Percentiles rank a stretch among this genome's conserved stretches.
These are phyloP conservation scores for Pistacia integerrima DNA, from an alignment of 345 rosid species.

Conservation along the genomic window DNA sequence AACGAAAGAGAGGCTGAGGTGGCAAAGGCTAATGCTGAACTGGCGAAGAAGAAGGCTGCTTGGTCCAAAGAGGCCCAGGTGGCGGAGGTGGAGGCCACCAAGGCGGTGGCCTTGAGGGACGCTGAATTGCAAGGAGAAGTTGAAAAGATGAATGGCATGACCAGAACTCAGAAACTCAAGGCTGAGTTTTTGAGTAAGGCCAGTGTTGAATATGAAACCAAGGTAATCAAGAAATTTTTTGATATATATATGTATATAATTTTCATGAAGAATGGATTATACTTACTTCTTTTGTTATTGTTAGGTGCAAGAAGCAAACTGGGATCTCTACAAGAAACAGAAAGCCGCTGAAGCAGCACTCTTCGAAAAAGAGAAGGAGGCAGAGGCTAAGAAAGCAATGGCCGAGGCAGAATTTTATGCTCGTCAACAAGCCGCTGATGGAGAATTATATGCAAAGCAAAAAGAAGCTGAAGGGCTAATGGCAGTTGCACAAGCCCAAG, in stretches of 20 bases:
- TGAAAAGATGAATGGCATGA: constrained; percentile 36
- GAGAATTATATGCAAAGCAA: constrained; percentile 44
- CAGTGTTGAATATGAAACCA: constrained; percentile 76
- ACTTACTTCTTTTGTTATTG: too few species aligned
- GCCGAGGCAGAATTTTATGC: constrained; percentile 60
- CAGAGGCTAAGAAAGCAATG: constrained; percentile 61
- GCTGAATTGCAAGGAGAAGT: constrained; percentile 69
- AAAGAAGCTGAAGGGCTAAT: constrained; percentile 70
- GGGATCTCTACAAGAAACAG: constrained; percentile 66
- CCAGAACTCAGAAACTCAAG: constrained; percentile 71
- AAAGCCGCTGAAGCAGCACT: constrained; percentile 65
- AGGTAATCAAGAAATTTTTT: too few species aligned
- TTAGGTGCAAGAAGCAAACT: constrained; percentile 69
- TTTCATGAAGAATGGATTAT: too few species aligned
- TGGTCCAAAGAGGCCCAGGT: constrained; percentile 62
- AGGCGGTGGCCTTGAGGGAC: constrained; percentile 65
- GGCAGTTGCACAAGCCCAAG: constrained; percentile 65
- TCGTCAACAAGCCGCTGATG: constrained; percentile 45
- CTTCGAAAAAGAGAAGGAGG: constrained; percentile 55
- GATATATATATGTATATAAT: too few species aligned
- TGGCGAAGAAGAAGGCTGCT: constrained; percentile 74
- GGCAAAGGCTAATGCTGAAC: constrained; percentile 66
- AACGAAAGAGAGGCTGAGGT: constrained; percentile 75
- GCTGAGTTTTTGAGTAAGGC: constrained; percentile 80
- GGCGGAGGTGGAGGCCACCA: constrained; percentile 77